A percentile compares a stretch with the other conserved stretches of the same genome.
phyloP scores from a whole-genome alignment of 75 land plant genomes.

The Cunninghamia lanceolata region DNA sequence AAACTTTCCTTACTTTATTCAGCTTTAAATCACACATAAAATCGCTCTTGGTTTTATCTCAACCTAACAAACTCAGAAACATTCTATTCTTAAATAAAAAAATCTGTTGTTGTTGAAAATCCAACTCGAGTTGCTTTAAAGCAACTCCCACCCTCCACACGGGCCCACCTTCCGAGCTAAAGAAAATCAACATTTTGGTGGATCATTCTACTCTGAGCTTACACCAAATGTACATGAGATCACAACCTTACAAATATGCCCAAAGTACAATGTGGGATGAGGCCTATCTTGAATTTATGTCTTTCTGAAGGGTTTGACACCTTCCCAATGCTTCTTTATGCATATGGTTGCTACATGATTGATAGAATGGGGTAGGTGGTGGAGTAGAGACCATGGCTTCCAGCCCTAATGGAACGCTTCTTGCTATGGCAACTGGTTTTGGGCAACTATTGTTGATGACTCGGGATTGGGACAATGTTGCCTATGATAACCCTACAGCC shows the following conservation, averaged over 20 bases:
- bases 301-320: constrained; percentile 90
- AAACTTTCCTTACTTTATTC: too few species aligned
- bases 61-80: too few species aligned
- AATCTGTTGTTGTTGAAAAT: too few species aligned
- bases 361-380: constrained; percentile 86
- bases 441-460: constrained; percentile 84
- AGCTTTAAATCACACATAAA: too few species aligned
- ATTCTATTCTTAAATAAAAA: too few species aligned
- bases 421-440: constrained; percentile 67
- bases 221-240: constrained; percentile 78
- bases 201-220: constrained; percentile 84
- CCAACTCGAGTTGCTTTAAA: too few species aligned
- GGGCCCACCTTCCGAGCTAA: too few species aligned
- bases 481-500: constrained; percentile 61
- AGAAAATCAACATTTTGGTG: too few species aligned
- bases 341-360: constrained; percentile 93
- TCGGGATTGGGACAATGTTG: constrained; percentile 92
- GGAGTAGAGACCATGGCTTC: constrained; percentile 71
- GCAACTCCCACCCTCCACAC: too few species aligned
- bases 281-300: constrained; percentile 59
- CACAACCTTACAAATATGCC: constrained; percentile 55
- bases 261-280: constrained; percentile 79
- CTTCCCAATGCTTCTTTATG: constrained; percentile 87
- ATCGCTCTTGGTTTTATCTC: too few species aligned
- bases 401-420: constrained; percentile 97